phyloP scores from a whole-genome alignment of 2,329 filamentous ascomycete genomes.

The Exserohilum rostratum region DNA sequence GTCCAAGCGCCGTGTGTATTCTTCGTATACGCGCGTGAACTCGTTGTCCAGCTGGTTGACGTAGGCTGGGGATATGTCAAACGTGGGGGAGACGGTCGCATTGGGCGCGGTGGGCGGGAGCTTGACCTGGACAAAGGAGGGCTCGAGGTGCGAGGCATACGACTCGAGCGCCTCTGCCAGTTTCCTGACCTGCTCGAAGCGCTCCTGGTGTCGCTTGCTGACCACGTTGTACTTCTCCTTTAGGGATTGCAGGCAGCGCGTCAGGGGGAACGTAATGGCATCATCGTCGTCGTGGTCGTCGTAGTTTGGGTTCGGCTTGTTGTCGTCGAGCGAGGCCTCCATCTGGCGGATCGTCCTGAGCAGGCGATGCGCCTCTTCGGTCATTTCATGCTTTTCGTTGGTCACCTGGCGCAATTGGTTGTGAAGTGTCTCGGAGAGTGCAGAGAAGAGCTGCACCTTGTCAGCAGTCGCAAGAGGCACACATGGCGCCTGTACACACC shows the following conservation, averaged over 20 bases:
- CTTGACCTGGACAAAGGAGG: conserved; percentile 82
- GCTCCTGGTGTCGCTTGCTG: conserved; percentile 82
- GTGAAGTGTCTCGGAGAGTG: conserved; percentile 88
- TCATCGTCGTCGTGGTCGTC: conserved; percentile 72
- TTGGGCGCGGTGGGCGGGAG: conserved; percentile 83
- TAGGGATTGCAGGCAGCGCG: conserved; percentile 75
- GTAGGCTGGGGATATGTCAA: conserved; percentile 91
- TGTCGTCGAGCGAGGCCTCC: conserved; percentile 86
- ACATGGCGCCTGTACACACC: conserved; percentile 57
- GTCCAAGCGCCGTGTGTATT: conserved; percentile 83
- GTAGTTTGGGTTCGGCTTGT: conserved; percentile 67
- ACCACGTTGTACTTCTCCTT: conserved; percentile 87
- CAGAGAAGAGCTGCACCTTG: conserved; percentile 75
- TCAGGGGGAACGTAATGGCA: conserved; percentile 78
- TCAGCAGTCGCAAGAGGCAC: conserved; percentile 4
- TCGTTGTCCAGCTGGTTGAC: conserved; percentile 85
- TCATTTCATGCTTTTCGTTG: conserved; percentile 85
- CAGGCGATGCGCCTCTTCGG: conserved; percentile 86
- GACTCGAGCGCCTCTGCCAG: conserved; percentile 92
- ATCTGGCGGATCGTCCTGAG: conserved; percentile 90
- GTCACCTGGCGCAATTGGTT: conserved; percentile 86
- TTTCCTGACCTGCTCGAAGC: conserved; percentile 95
- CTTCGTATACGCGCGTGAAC: conserved; percentile 94
- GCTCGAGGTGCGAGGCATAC: conserved; percentile 93
- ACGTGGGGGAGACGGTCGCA: conserved; percentile 77